phyloP scores from a whole-genome alignment of 352 stramenopile species.

The Phytophthora pinifolia region DNA sequence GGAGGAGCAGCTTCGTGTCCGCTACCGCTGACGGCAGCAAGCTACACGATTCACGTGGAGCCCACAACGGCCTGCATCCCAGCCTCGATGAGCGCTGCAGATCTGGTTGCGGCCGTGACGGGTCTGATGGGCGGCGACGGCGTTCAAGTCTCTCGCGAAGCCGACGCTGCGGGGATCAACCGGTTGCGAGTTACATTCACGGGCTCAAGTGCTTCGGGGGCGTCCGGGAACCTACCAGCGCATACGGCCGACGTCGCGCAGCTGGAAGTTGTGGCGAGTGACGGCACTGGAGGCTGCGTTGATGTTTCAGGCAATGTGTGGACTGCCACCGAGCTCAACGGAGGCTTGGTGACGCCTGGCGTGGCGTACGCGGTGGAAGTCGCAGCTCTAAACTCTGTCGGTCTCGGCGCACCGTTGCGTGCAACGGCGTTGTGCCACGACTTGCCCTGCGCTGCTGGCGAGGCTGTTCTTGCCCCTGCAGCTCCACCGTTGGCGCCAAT shows the following conservation, averaged over 20 bases:
- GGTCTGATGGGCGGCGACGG: slow-evolving; percentile 54
- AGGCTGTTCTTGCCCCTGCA: slow-evolving; percentile 44
- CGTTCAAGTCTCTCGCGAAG: slow-evolving; percentile 57
- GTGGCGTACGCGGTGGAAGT: slow-evolving; percentile 90
- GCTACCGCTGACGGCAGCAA: slow-evolving; percentile 36
- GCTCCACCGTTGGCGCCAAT: slow-evolving; percentile 72
- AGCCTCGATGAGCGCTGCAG: slow-evolving; percentile 27
- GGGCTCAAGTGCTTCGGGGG: slow-evolving; percentile 61
- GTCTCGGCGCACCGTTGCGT: slow-evolving; percentile 52
- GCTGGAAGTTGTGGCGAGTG: slow-evolving; percentile 46
- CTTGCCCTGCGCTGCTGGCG: slow-evolving; percentile 44
- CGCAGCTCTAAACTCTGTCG: slow-evolving; percentile 86
- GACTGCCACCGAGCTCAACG: slow-evolving; percentile 76
- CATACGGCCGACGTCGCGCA: slow-evolving; percentile 35
- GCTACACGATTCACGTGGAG: slow-evolving; percentile 54
- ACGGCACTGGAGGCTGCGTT: slow-evolving; percentile 61
- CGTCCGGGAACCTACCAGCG: slow-evolving; percentile 15
- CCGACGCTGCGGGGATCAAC: slow-evolving; percentile 24
- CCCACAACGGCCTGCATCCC: slow-evolving; percentile 53
- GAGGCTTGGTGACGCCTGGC: slow-evolving; percentile 74
- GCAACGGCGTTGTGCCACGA: slow-evolving; percentile 58
- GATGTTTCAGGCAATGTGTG: slow-evolving; percentile 56
- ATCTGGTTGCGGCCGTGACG: slow-evolving; percentile 36
- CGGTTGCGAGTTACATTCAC: slow-evolving; percentile 90
- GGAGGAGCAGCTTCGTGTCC: slow-evolving; percentile 26